Evolutionary conservation across 352 stramenopile genomes (phyloP).

Genomic region (Aphanomyces euteiches): DNA sequence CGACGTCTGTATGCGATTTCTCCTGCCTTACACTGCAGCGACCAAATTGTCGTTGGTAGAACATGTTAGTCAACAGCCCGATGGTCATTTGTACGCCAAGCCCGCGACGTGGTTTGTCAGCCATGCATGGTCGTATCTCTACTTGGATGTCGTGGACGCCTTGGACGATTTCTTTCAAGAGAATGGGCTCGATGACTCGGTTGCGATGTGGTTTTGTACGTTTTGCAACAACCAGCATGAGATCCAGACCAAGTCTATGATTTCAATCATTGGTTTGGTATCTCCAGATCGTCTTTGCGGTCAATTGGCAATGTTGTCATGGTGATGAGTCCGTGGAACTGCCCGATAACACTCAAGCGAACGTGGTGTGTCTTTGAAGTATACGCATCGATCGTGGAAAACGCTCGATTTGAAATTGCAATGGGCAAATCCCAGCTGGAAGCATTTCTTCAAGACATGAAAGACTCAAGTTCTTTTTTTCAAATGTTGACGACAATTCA

Average conservation of each 20-base stretch:
- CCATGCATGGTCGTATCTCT: constrained; percentile 3
- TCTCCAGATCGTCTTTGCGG: background rate
- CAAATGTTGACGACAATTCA: constrained; percentile 5
- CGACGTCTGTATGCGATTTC: constrained; percentile 8
- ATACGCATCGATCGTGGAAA: background rate
- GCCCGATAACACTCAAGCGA: background rate
- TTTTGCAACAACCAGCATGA: constrained; percentile 11
- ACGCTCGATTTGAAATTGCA: background rate
- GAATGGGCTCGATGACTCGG: background rate
- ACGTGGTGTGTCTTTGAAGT: constrained; percentile 12
- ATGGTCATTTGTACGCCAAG: background rate
- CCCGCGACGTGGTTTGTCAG: background rate
- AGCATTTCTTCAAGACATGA: background rate
- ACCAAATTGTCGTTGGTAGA: constrained; percentile 4
- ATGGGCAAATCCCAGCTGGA: background rate
- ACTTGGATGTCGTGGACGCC: background rate
- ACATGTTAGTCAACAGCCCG: background rate
- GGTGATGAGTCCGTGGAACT: background rate
- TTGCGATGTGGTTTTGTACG: background rate
- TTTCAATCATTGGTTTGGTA: background rate
- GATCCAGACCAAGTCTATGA: background rate
- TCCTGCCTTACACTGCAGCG: background rate
- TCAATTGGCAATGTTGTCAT: background rate
- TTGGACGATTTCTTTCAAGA: background rate
- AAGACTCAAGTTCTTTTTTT: background rate